Evolutionary conservation across 306 rosid genomes (phyloP).

Genomic region (Lathyrus sativus): DNA sequence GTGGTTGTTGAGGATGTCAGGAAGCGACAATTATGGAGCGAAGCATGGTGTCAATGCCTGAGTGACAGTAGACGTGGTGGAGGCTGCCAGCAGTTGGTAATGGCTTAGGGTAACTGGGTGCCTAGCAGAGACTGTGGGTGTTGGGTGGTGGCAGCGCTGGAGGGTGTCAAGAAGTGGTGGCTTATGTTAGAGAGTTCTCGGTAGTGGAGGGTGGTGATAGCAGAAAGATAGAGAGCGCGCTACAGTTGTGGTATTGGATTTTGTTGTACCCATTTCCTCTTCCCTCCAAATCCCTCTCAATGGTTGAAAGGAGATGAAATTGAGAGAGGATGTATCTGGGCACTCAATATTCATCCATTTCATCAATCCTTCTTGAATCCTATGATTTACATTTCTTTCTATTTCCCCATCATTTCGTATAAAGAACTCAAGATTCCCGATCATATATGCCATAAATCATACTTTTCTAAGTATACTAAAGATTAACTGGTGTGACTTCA

Average conservation of each 20-base stretch:
- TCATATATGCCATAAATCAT: slow-evolving; percentile 4
- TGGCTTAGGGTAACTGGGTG: neutral
- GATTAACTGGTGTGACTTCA: neutral
- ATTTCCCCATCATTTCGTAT: slow-evolving; percentile 5
- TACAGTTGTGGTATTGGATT: neutral
- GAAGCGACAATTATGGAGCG: too few species aligned
- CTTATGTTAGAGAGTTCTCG: neutral
- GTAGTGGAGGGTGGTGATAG: slow-evolving; percentile 3
- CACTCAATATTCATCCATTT: neutral
- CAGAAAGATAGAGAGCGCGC: neutral
- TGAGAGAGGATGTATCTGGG: neutral
- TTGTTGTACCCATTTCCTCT: neutral
- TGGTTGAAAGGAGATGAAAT: neutral
- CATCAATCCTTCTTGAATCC: neutral
- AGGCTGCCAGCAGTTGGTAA: neutral
- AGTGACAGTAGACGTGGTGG: neutral
- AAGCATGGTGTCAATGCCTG: neutral
- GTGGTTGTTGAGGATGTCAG: neutral
- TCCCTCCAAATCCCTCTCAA: neutral
- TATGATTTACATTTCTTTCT: slow-evolving; percentile 17
- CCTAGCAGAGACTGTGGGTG: neutral
- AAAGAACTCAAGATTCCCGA: neutral
- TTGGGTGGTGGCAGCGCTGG: neutral
- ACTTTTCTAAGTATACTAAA: slow-evolving; percentile 18
- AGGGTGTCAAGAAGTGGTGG: neutral